Conservation (phyloP, 2,329 filamentous ascomycete species). For the Neonectria magnoliae region DNA sequence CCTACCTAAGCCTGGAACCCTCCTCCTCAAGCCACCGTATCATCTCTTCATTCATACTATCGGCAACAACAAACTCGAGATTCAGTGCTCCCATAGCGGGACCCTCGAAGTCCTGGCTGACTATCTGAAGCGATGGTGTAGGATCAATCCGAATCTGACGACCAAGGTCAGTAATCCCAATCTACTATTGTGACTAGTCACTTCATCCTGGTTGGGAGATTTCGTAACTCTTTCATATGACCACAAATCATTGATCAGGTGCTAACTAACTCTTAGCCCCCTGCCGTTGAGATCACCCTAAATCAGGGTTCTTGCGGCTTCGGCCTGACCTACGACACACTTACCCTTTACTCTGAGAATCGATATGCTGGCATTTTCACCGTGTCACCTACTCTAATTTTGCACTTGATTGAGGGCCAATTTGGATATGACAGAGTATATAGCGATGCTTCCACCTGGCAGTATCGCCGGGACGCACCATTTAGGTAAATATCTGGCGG, state of each 20-base stretch:
- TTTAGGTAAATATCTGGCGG: slow-evolving; percentile 22
- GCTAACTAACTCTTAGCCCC: slow-evolving; percentile 47
- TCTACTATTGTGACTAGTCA: too few relatives aligned
- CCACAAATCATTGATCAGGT: neutral
- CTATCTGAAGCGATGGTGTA: slow-evolving; percentile 60
- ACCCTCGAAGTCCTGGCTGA: slow-evolving; percentile 56
- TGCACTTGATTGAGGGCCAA: slow-evolving; percentile 58
- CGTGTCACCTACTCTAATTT: slow-evolving; percentile 55
- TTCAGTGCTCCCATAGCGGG: slow-evolving; percentile 59
- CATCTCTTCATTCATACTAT: slow-evolving; percentile 53
- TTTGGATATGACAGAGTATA: slow-evolving; percentile 53
- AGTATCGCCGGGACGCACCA: slow-evolving; percentile 36
- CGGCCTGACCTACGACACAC: slow-evolving; percentile 54
- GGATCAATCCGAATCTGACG: slow-evolving; percentile 52
- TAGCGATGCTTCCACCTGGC: slow-evolving; percentile 37
- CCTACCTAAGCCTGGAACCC: slow-evolving; percentile 58
- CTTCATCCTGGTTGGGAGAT: neutral
- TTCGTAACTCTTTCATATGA: neutral
- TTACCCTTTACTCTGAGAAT: slow-evolving; percentile 51
- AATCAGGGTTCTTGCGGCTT: slow-evolving; percentile 58
- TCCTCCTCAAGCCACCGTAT: slow-evolving; percentile 59
- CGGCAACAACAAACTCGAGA: slow-evolving; percentile 47
- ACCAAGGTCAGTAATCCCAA: slow-evolving; percentile 44
- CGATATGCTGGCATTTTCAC: slow-evolving; percentile 45
- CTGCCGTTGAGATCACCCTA: slow-evolving; percentile 53